A percentile compares a stretch with the other conserved stretches of the same genome.
Conservation (phyloP, 2,329 filamentous ascomycete species). For the Trichoderma brevicompactum region DNA sequence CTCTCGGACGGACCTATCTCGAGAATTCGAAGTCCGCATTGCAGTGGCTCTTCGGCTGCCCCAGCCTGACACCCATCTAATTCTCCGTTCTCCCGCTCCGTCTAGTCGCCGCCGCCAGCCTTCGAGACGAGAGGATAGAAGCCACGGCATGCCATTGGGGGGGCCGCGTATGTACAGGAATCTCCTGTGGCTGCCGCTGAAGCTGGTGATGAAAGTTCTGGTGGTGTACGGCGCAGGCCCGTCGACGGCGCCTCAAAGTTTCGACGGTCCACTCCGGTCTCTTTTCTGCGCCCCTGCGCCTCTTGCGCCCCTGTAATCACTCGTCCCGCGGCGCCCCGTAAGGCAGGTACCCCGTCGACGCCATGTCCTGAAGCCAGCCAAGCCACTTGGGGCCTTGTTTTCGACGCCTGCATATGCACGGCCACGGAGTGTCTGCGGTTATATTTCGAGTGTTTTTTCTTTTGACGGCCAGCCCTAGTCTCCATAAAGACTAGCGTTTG, state of each 20-base stretch:
- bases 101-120: neutral
- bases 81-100: slow-evolving; percentile 25
- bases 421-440: slow-evolving; percentile 24
- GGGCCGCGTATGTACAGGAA: slow-evolving; percentile 10
- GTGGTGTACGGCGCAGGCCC: slow-evolving; percentile 23
- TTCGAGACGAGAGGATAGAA: too few relatives aligned
- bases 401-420: slow-evolving; percentile 23
- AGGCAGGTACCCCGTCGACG: slow-evolving; percentile 27
- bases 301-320: slow-evolving; percentile 17
- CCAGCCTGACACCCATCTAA: slow-evolving; percentile 1
- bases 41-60: neutral
- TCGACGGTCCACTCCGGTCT: slow-evolving; percentile 8
- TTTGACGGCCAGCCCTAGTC: slow-evolving; percentile 16
- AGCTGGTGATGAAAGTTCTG: slow-evolving; percentile 6
- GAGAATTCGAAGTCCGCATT: neutral
- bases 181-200: slow-evolving; percentile 17
- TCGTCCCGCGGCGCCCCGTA: slow-evolving; percentile 29
- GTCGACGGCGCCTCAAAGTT: slow-evolving; percentile 12
- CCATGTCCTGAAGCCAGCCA: slow-evolving; percentile 4
- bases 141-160: neutral
- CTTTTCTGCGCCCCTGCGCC: slow-evolving; percentile 18
- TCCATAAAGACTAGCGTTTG: neutral
- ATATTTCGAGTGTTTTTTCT: slow-evolving; percentile 20
- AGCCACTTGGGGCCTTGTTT: slow-evolving; percentile 19
- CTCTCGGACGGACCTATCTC: neutral